Percentiles rank a stretch among this genome's conserved stretches.
These are phyloP conservation scores for Rubroboletus satanas DNA, from an alignment of 768 basidiomycete species.

Conservation along the genomic window DNA sequence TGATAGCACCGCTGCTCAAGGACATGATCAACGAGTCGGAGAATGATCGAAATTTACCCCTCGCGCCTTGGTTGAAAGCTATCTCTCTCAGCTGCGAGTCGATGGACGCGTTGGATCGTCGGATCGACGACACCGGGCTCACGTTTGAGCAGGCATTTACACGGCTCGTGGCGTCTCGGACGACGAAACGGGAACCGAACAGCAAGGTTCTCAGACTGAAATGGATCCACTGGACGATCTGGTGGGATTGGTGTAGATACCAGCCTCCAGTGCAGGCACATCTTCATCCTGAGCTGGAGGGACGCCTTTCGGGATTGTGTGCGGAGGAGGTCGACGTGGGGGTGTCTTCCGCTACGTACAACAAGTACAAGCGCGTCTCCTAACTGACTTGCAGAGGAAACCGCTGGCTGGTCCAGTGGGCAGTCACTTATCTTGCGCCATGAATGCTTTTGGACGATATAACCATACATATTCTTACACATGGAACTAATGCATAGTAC, in stretches of 20 bases:
- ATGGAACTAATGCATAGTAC: constrained; percentile 18
- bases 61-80: constrained; percentile 30
- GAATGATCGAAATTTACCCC: constrained; percentile 13
- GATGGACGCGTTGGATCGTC: constrained; percentile 17
- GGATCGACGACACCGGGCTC: constrained; percentile 22
- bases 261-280: constrained; percentile 18
- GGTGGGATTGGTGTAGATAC: constrained; percentile 28
- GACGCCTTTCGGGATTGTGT: constrained; percentile 20
- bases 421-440: neutral
- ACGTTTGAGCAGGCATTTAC: constrained; percentile 28
- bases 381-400: neutral
- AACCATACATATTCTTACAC: constrained; percentile 18
- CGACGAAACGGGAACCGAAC: constrained; percentile 17
- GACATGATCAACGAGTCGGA: constrained; percentile 24
- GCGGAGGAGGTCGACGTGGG: constrained; percentile 28
- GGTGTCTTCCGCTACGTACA: constrained; percentile 28
- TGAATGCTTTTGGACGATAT: neutral
- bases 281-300: constrained; percentile 24
- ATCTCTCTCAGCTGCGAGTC: constrained; percentile 31
- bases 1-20: constrained; percentile 21
- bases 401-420: constrained; percentile 13
- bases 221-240: constrained; percentile 33
- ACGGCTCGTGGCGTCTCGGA: constrained; percentile 24
- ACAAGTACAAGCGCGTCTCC: constrained; percentile 32
- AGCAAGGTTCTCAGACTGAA: constrained; percentile 28